Evolutionary conservation across 2,329 filamentous ascomycete genomes (phyloP), one percentile per base, ranked within the genome.

Genomic region (Arachnopeziza araneosa): DNA sequence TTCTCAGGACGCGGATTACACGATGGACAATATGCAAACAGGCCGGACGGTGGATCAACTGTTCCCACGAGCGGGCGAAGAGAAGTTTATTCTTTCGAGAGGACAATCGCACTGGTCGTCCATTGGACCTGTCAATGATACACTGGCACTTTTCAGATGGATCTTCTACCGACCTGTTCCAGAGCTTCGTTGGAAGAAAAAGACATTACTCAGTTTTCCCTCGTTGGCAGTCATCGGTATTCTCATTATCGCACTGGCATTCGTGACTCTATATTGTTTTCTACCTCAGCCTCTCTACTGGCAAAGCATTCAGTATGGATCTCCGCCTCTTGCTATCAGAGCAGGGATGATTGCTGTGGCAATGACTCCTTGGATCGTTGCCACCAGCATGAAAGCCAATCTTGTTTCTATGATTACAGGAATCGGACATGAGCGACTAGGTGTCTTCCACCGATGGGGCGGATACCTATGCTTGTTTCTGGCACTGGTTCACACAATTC

Each of bases 301-400:
- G 84, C 78, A 89, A 70, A 95, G 90, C 73, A 96, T 97, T 67
- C 81, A 81, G 52, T 93, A 84, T 68, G 93, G 93, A 50, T 96
- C 93, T 0, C 93, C 93, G 26, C 93, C 93, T 0, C 74, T 98
- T 58, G 91, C 93, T 10, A 86, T 97, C 62, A 84, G 93, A 65
- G 81, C 92, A 8, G 93, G 93, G 54, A 97, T 97, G 93, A 84
- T 97, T 59, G 87, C 93, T 14, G 88, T 97, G 17, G 90, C 93
- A 14, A 84, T 96, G 81, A 88, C 95, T 52, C 93, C 93, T 0
- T 97, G 93, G 92, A 93, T 97, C 65, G 79, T 96, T 55, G 91
- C 88, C 21, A 86, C 95, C 12, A 91, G 90, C 71, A 96, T 91
- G 81, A 97, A 97, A 75, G 89, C 91, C 19, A 98, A 97, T 71